These are phyloP conservation scores for Ambrosia hybrid DNA, from an alignment of 140 eudicot species.

Conservation along the genomic window DNA sequence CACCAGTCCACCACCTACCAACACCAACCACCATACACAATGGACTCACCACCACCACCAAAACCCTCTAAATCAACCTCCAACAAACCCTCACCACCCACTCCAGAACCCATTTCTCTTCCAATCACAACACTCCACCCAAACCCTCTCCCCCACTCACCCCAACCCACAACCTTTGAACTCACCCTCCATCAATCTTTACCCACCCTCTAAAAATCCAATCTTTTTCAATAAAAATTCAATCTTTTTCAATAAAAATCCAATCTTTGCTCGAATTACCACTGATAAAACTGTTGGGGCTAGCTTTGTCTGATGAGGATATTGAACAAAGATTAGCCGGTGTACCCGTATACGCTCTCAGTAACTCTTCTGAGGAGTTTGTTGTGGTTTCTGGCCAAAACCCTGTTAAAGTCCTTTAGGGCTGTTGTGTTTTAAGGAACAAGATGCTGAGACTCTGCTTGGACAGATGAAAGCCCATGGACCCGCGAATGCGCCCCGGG, in stretches of 20 bases:
- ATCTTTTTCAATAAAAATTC: no score
- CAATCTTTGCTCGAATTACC: slow-evolving; percentile 11
- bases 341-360: slow-evolving; percentile 76
- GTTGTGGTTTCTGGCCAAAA: slow-evolving; percentile 64
- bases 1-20: not conserved
- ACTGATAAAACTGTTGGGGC: not conserved
- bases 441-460: slow-evolving; percentile 69
- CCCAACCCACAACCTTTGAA: slow-evolving; percentile 33
- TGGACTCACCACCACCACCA: slow-evolving; percentile 26
- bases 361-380: slow-evolving; percentile 63
- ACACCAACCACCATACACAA: slow-evolving; percentile 13
- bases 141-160: slow-evolving; percentile 20
- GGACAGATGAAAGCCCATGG: slow-evolving; percentile 66
- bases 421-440: slow-evolving; percentile 69
- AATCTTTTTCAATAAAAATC: no score
- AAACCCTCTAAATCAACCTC: slow-evolving; percentile 29
- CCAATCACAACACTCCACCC: slow-evolving; percentile 27
- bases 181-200: slow-evolving; percentile 4
- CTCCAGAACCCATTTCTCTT: slow-evolving; percentile 35
- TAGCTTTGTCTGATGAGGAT: slow-evolving; percentile 40
- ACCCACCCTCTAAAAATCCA: not conserved
- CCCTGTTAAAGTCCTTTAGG: slow-evolving; percentile 56
- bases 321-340: slow-evolving; percentile 73
- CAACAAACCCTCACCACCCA: slow-evolving; percentile 41
- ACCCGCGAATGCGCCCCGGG: slow-evolving; percentile 58